Evolutionary conservation across 805 yeast genomes (phyloP).

Genomic region (Myxozyma melibiosi): DNA sequence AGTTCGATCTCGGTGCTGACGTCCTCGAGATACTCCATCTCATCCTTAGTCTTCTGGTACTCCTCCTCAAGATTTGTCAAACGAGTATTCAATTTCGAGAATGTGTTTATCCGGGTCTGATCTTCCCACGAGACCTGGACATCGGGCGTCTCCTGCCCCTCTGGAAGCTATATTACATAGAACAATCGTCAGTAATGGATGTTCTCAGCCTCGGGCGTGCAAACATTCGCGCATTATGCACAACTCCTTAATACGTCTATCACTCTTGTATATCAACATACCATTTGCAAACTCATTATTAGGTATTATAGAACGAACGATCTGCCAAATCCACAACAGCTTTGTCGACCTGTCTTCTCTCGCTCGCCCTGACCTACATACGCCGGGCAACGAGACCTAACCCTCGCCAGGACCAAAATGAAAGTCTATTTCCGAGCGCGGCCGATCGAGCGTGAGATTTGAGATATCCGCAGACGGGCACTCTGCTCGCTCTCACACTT

Average conservation of each 20-base stretch:
- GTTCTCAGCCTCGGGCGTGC: not conserved
- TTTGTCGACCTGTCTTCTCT: too few species aligned
- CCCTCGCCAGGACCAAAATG: not conserved
- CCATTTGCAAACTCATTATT: slow-evolving; percentile 28
- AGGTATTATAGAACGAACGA: too few species aligned
- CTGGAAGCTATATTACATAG: slow-evolving; percentile 20
- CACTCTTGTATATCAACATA: too few species aligned
- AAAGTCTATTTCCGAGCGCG: not conserved
- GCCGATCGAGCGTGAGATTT: not conserved
- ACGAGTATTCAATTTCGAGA: slow-evolving; percentile 76
- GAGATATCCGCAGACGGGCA: not conserved
- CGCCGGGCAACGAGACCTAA: not conserved
- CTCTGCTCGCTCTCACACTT: too few species aligned
- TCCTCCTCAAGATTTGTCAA: slow-evolving; percentile 60
- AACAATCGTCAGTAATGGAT: not conserved
- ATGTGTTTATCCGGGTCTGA: slow-evolving; percentile 85
- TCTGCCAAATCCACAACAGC: too few species aligned
- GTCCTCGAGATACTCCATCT: slow-evolving; percentile 87
- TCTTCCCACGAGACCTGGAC: slow-evolving; percentile 76
- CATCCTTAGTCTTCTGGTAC: slow-evolving; percentile 56
- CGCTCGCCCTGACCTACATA: too few species aligned
- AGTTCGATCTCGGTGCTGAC: slow-evolving; percentile 82
- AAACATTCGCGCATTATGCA: too few species aligned
- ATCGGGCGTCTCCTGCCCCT: slow-evolving; percentile 31
- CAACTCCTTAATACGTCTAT: too few species aligned